Base-by-base conservation (phyloP, 2,329 filamentous ascomycete genomes). In the Polychaeton citri region DNA sequence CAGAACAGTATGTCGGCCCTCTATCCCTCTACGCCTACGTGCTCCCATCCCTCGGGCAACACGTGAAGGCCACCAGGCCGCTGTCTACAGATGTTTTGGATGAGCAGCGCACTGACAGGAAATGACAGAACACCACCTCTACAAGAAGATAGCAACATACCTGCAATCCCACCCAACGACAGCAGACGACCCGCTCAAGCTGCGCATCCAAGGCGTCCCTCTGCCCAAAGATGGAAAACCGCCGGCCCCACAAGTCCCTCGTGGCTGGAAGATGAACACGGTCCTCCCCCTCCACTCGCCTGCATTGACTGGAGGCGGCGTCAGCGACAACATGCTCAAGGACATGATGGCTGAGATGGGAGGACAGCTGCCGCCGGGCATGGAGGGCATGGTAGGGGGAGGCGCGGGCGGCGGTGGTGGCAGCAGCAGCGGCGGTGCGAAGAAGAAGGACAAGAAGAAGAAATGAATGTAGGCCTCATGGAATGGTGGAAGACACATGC, bases 291-390 rank as follows among this genome's bases (percentile, higher is more conserved):
- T 92, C 44, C 81, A 93, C 53, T 92, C 82, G 43, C 78, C 87
- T 1, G 90, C 86, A 13, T 72, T 96, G 62, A 90, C 82, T 36
- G 90, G 90, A 6, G 90, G 90, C 8, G 90, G 90, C 21, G 84
- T 96, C 8, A 87, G 77, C 43, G 90, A 98, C 59, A 93, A 96
- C 54, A 75, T 95, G 42, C 77, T 96, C 53, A 85, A 90, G 66
- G 87, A 95, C 48, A 93, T 95, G 70, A 94, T 96, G 87, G 79
- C 77, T 52, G 85, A 92, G 64, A 93, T 96, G 84, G 46, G 51
- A 6, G 53, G 52, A 9, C 50, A 54, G 39, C 36, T 52, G 36
- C 48, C 50, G 38, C 42, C 47, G 10, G 51, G 52, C 15, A 46
- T 54, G 47, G 47, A 41, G 34, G 45, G 46, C 8, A 52, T 59